Conservation (phyloP, 495 filamentous ascomycete species). For the Hypoxylon crocopeplum region DNA sequence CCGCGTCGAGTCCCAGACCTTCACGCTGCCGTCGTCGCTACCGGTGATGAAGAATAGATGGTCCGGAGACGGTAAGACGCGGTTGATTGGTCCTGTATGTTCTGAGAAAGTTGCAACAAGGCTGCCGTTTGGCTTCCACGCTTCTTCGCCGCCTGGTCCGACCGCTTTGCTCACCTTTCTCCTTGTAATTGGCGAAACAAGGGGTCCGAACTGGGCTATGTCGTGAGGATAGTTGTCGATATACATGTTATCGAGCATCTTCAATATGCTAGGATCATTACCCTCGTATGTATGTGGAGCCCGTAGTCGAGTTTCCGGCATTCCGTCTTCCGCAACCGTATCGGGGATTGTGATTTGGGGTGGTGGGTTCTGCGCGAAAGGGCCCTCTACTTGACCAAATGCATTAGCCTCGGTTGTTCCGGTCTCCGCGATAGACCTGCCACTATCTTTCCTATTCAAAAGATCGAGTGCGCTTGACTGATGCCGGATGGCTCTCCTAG, state of each 20-base stretch:
- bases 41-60: slow-evolving; percentile 94
- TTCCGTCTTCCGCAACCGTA: slow-evolving; percentile 40
- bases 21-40: slow-evolving; percentile 90
- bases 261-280: slow-evolving; percentile 85
- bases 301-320: slow-evolving; percentile 42
- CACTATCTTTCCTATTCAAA: slow-evolving; percentile 75
- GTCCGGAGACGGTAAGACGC: slow-evolving; percentile 84
- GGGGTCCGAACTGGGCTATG: slow-evolving; percentile 77
- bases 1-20: slow-evolving; percentile 90
- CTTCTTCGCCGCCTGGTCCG: slow-evolving; percentile 55
- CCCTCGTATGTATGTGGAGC: slow-evolving; percentile 79
- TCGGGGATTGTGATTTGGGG: slow-evolving; percentile 38
- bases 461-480: slow-evolving; percentile 84
- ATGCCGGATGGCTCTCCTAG: slow-evolving; percentile 56
- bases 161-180: slow-evolving; percentile 63
- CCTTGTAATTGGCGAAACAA: slow-evolving; percentile 73
- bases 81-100: slow-evolving; percentile 81
- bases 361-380: slow-evolving; percentile 55
- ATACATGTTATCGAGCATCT: slow-evolving; percentile 86
- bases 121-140: slow-evolving; percentile 85
- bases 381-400: slow-evolving; percentile 84
- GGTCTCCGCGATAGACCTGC: slow-evolving; percentile 84
- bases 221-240: slow-evolving; percentile 90
- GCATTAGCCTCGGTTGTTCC: slow-evolving; percentile 79
- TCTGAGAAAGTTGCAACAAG: slow-evolving; percentile 89